Conservation (phyloP, 768 basidiomycete genomes). For the Clavaria fumosa region DNA sequence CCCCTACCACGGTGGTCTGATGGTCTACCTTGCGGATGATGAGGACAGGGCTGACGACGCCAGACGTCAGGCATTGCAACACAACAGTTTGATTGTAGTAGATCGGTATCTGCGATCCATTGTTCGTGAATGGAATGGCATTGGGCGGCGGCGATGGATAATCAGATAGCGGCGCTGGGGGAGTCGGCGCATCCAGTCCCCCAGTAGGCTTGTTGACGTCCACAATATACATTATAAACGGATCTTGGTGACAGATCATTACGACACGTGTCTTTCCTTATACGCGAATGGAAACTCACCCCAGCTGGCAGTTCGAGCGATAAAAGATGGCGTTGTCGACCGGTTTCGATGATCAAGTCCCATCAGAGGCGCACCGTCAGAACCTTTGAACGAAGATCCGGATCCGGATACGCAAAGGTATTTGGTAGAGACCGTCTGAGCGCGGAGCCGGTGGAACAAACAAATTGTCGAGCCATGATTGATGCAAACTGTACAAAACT, state of each 20-base stretch:
- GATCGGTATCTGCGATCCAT: slow-evolving; percentile 75
- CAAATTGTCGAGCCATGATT: slow-evolving; percentile 93
- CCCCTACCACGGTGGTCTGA: slow-evolving; percentile 79
- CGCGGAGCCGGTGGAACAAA: slow-evolving; percentile 87
- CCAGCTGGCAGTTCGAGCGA: slow-evolving; percentile 83
- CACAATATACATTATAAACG: slow-evolving; percentile 95
- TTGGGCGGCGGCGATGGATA: slow-evolving; percentile 89
- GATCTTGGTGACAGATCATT: too few species aligned
- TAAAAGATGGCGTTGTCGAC: slow-evolving; percentile 71
- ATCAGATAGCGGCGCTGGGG: slow-evolving; percentile 71
- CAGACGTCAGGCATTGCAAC: slow-evolving; percentile 85
- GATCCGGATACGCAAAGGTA: slow-evolving; percentile 94
- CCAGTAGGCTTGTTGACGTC: slow-evolving; percentile 77
- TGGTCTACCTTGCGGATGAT: slow-evolving; percentile 92
- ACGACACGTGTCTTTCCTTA: too few species aligned
- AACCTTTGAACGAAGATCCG: slow-evolving; percentile 82
- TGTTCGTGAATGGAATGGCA: slow-evolving; percentile 72
- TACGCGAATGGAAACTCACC: slow-evolving; percentile 45
- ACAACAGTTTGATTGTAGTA: slow-evolving; percentile 97
- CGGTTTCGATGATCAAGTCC: slow-evolving; percentile 60
- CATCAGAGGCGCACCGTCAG: slow-evolving; percentile 77
- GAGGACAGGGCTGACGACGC: slow-evolving; percentile 83
- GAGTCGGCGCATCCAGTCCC: slow-evolving; percentile 61
- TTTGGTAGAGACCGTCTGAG: slow-evolving; percentile 91
- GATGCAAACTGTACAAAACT: slow-evolving; percentile 56